Conservation (phyloP, 176 grass and related monocot genomes). For the Oryza rufipogon region DNA sequence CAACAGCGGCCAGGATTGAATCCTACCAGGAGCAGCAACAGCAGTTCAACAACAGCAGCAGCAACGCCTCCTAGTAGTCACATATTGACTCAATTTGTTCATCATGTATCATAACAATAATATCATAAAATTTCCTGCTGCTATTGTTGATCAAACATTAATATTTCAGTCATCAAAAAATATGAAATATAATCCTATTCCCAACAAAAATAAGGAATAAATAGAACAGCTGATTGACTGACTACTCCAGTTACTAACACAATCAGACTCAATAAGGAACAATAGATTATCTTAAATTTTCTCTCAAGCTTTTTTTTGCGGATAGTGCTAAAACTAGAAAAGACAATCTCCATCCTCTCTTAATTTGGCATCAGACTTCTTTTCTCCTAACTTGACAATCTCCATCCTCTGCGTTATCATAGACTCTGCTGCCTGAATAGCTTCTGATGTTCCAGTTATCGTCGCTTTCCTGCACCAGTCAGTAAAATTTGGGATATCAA, state of each 20-base stretch:
- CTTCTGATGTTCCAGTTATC: constrained; percentile 80
- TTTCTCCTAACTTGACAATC: no score
- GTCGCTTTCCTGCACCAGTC: constrained; percentile 79
- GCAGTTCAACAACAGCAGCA: no score
- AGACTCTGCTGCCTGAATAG: constrained; percentile 73
- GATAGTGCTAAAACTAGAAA: constrained; percentile 22
- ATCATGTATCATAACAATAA: no score
- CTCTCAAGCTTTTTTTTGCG: constrained; percentile 39
- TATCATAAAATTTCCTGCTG: no score
- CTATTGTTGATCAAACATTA: no score
- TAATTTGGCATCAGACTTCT: constrained; percentile 35
- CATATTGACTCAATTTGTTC: no score
- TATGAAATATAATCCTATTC: constrained; percentile 32
- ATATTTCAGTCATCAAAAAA: no score
- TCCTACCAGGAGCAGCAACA: no score
- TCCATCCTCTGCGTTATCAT: constrained; percentile 86
- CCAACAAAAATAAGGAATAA: constrained; percentile 15
- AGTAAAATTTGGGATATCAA: not conserved
- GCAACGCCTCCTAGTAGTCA: no score
- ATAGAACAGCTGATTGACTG: constrained; percentile 38
- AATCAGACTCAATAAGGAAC: constrained; percentile 36
- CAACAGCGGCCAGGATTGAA: no score
- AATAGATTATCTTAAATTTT: constrained; percentile 23
- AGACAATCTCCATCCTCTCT: constrained; percentile 7
- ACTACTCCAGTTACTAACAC: constrained; percentile 33